Evolutionary conservation across 352 stramenopile genomes (phyloP).

Genomic region (Halophytophthora polymorphica): DNA sequence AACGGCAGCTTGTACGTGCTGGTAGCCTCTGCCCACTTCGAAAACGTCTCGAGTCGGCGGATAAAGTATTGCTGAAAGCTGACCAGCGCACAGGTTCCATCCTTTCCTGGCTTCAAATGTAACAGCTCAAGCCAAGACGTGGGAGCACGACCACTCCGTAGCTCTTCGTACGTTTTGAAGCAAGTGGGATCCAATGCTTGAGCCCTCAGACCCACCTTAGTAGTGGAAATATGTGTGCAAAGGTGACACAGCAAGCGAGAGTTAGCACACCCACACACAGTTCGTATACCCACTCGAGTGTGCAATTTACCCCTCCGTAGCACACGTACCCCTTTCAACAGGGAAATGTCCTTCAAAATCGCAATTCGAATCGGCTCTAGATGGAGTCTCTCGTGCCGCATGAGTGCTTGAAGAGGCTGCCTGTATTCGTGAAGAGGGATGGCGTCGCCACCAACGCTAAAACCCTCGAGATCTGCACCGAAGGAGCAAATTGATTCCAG

Average conservation of each 20-base stretch:
- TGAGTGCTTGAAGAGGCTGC: constrained; percentile 26
- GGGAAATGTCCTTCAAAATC: constrained; percentile 21
- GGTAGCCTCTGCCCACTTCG: constrained; percentile 26
- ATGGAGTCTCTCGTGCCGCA: constrained; percentile 14
- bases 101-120: neutral
- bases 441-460: neutral
- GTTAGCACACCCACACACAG: neutral
- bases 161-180: constrained; percentile 2
- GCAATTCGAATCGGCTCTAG: constrained; percentile 15
- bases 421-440: constrained; percentile 17
- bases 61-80: constrained; percentile 35
- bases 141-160: constrained; percentile 4
- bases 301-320: neutral
- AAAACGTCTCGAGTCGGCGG: constrained; percentile 36
- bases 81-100: constrained; percentile 14
- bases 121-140: constrained; percentile 12
- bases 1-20: constrained; percentile 24
- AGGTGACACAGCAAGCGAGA: neutral
- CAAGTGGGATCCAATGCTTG: constrained; percentile 8
- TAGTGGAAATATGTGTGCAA: too few relatives aligned
- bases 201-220: constrained; percentile 7
- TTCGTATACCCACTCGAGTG: neutral
- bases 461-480: constrained; percentile 2
- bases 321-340: constrained; percentile 21
- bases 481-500: constrained; percentile 13